Conservation (phyloP, 768 basidiomycete genomes). For the Tricholomella constricta region DNA sequence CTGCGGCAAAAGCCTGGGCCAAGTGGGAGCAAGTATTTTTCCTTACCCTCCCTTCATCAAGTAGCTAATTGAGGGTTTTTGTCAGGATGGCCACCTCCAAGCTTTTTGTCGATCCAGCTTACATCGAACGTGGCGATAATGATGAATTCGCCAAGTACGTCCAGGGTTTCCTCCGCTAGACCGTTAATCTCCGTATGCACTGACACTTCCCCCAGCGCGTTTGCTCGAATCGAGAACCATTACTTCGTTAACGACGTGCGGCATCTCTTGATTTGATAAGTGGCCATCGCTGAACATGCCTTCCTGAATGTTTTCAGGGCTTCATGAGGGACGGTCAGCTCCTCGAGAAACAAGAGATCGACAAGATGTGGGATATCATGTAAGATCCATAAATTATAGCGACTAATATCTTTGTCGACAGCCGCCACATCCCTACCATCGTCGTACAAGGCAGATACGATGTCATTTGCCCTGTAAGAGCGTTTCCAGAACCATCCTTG, state of each 20-base stretch:
- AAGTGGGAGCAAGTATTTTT: conserved; percentile 79
- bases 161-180: conserved; percentile 1
- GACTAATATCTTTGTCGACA: conserved; percentile 26
- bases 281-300: not conserved
- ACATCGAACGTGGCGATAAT: conserved; percentile 67
- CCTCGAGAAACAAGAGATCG: conserved; percentile 79
- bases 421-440: conserved; percentile 84
- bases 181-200: not conserved
- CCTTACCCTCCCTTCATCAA: not conserved
- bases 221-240: conserved; percentile 88
- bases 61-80: not conserved
- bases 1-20: conserved; percentile 83
- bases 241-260: conserved; percentile 82
- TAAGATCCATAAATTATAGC: not conserved
- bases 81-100: conserved; percentile 81
- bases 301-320: conserved; percentile 43
- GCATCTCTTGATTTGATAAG: conserved; percentile 2
- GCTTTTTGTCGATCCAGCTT: conserved; percentile 66
- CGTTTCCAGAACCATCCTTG: not conserved
- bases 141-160: conserved; percentile 78
- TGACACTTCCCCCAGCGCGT: conserved; percentile 54
- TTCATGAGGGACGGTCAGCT: conserved; percentile 91
- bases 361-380: conserved; percentile 68
- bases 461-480: conserved; percentile 77
- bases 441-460: conserved; percentile 90